These are phyloP conservation scores for Komagataella kurtzmanii DNA, from an alignment of 805 yeast genomes.

Conservation along the genomic window DNA sequence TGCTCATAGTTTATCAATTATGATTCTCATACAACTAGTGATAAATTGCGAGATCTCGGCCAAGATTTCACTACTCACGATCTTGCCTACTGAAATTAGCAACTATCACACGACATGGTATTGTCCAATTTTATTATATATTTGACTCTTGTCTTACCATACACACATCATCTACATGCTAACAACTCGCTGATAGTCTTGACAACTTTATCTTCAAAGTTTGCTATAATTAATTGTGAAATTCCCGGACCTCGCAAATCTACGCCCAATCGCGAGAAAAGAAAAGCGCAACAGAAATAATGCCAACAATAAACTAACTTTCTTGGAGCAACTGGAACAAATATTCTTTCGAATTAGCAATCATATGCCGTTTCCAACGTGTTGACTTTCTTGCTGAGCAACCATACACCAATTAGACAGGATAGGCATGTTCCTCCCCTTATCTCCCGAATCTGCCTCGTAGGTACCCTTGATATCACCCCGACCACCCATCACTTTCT, in stretches of 20 bases:
- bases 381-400: not conserved
- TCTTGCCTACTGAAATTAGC: not conserved
- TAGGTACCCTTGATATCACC: not conserved
- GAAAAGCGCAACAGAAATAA: not conserved
- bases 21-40: no score
- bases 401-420: not conserved
- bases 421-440: no score
- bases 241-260: not conserved
- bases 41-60: not conserved
- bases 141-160: not conserved
- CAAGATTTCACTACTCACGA: not conserved
- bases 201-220: not conserved
- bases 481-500: not conserved
- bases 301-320: not conserved
- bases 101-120: not conserved
- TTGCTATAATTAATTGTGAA: not conserved
- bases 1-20: not conserved
- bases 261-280: not conserved
- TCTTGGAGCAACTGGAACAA: not conserved
- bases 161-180: not conserved
- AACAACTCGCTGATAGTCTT: not conserved
- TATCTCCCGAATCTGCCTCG: not conserved
- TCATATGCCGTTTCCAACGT: not conserved
- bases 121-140: no score
- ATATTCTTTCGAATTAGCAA: not conserved